phyloP scores from a whole-genome alignment of 139 green algal genomes.

The Mesotaenium endlicherianum region DNA sequence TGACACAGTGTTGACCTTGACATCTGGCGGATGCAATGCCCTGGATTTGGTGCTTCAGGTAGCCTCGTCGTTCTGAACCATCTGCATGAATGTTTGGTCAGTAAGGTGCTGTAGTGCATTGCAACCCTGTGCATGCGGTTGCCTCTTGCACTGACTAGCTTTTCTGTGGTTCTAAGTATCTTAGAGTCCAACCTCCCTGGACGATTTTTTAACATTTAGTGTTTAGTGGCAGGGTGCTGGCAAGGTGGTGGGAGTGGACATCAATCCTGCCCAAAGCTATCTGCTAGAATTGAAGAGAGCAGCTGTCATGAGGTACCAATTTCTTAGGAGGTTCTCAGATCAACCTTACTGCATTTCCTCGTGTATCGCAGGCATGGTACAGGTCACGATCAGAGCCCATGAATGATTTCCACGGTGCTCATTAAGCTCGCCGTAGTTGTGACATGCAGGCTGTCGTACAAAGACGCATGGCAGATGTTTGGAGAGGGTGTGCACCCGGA shows the following conservation, averaged over 20 bases:
- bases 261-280: conserved; percentile 92
- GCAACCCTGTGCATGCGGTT: conserved; percentile 2
- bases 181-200: background rate
- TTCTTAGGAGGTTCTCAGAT: no score
- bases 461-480: conserved; percentile 90
- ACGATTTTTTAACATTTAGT: background rate
- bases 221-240: conserved; percentile 43
- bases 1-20: conserved; percentile 92
- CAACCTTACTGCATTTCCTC: no score
- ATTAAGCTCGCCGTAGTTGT: background rate
- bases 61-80: background rate
- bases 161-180: no score
- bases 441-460: conserved; percentile 72
- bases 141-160: no score
- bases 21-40: conserved; percentile 93
- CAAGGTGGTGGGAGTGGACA: conserved; percentile 91
- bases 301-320: conserved; percentile 35
- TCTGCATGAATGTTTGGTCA: background rate
- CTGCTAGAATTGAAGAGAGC: conserved; percentile 92
- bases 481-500: conserved; percentile 75
- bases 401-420: background rate
- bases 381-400: no score
- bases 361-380: no score
- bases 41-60: conserved; percentile 83
- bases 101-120: no score